Percentiles rank a stretch among this genome's conserved stretches.
These are phyloP conservation scores for Trichophyton equinum DNA, from an alignment of 2,329 filamentous ascomycete genomes.

Conservation along the genomic window DNA sequence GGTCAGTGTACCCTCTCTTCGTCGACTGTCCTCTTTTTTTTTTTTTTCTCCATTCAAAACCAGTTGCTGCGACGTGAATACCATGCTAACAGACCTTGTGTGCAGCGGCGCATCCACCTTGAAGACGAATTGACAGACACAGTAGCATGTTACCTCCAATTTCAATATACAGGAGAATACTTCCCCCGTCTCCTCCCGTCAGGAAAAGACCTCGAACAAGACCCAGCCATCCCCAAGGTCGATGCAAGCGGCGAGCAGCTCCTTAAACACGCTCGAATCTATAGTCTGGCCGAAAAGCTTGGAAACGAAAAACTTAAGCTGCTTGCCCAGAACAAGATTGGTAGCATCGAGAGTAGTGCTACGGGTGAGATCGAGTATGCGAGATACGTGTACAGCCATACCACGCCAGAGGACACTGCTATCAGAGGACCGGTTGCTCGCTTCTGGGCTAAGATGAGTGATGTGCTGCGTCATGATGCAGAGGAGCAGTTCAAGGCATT, in stretches of 20 bases:
- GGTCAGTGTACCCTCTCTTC: background rate
- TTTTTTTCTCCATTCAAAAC: background rate
- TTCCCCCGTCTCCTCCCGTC: slow-evolving; percentile 54
- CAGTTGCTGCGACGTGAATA: background rate
- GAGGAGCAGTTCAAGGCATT: slow-evolving; percentile 73
- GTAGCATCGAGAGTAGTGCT: slow-evolving; percentile 76
- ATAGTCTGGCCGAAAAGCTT: slow-evolving; percentile 75
- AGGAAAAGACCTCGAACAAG: slow-evolving; percentile 55
- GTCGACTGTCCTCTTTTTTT: background rate
- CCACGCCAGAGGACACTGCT: slow-evolving; percentile 51
- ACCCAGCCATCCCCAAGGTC: slow-evolving; percentile 50
- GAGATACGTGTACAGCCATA: slow-evolving; percentile 76
- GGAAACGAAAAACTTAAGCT: slow-evolving; percentile 55
- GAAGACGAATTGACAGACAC: slow-evolving; percentile 56
- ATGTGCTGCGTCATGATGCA: slow-evolving; percentile 72
- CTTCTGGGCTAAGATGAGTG: slow-evolving; percentile 74
- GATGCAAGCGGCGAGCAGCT: slow-evolving; percentile 74
- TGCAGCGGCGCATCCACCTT: slow-evolving; percentile 54
- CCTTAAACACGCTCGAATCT: slow-evolving; percentile 77
- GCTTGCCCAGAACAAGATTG: slow-evolving; percentile 78
- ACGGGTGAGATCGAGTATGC: slow-evolving; percentile 87
- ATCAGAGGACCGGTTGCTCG: slow-evolving; percentile 76
- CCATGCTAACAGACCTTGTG: background rate
- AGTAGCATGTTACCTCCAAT: slow-evolving; percentile 69
- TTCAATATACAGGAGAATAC: slow-evolving; percentile 75